Conservation (phyloP, 192 early-diverging fungal genomes). For the Backusella tarrabulga region DNA sequence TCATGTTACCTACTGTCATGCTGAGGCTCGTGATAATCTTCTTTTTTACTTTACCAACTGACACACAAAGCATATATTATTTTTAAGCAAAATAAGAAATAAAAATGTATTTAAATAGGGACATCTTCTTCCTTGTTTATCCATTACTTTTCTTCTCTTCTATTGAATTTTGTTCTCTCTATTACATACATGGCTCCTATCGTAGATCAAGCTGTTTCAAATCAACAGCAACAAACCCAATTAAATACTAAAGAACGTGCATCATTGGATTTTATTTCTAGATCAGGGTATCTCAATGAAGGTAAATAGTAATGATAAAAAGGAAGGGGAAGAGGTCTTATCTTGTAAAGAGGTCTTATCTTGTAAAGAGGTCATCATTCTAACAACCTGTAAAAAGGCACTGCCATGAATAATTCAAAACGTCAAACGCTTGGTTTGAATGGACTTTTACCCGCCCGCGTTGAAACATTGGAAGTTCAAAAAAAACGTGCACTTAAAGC, state of each 20-base stretch:
- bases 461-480: slow-evolving; percentile 77
- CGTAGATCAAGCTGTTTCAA: slow-evolving; percentile 1
- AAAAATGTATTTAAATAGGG: not conserved
- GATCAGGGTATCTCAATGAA: slow-evolving; percentile 14
- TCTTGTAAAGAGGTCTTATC: not conserved
- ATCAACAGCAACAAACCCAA: not conserved
- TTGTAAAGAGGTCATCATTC: not conserved
- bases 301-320: not conserved
- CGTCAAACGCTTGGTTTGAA: slow-evolving; percentile 64
- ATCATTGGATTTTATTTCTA: not conserved
- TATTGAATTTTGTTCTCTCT: not conserved
- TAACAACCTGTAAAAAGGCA: slow-evolving; percentile 46
- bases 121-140: not conserved
- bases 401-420: slow-evolving; percentile 43
- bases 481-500: slow-evolving; percentile 72
- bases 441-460: slow-evolving; percentile 71
- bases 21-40: slow-evolving; percentile 18
- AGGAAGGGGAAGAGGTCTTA: not conserved
- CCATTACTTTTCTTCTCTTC: not conserved
- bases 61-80: not conserved
- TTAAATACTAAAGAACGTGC: not conserved
- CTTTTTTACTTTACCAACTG: not conserved
- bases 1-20: not conserved
- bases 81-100: not conserved
- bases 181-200: slow-evolving; percentile 3